Base-by-base conservation (phyloP, 2,329 filamentous ascomycete species). In the Cercospora janseana region DNA sequence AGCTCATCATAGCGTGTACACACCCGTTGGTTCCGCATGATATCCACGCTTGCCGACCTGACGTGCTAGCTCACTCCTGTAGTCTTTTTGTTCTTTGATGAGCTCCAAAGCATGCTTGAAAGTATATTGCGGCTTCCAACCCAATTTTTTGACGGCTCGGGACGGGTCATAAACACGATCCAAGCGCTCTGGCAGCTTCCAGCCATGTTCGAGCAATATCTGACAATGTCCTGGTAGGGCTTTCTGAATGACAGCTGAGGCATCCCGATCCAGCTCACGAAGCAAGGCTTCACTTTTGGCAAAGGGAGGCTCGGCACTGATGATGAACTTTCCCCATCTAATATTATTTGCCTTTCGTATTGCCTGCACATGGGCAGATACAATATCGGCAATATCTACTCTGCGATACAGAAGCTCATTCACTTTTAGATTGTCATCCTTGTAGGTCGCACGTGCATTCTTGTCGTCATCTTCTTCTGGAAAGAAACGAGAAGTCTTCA, bases 401-500 rank as follows among this genome's bases (percentile, higher is more conserved):
- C 56, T 32, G n/a, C 51, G 51, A 41, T 58, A 56, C 15, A 56
- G 28, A 5, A 58, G 51, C 48, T 58, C 56, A 23, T 45, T 54
- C n/a, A 56, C 51, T 47, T 58, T 58, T 23, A 56, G 46, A 31
- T 58, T 56, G 46, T 56, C 56, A 27, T 58, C 54, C 7, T 46
- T 31, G 31, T 43, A 58, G 5, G 26, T 23, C 6, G 40, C 38
- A 9, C 56, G 45, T 18, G 54, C 49, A 4, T 29, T 38, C 13
- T 54, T 51, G 16, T 51, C 46, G 20, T 58, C 54, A 16, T 58
- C 56, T 10, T 38, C 45, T 32, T 58, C 56, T 1, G 51, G 56
- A 16, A 58, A 77, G 67, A 78, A 78, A 41, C 75, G 71, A 42
- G 69, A 72, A 2, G 71, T 72, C n/a, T 75, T 70, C 6, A 78